Conservation (phyloP, 2,329 filamentous ascomycete genomes). For the Phoma sp. region DNA sequence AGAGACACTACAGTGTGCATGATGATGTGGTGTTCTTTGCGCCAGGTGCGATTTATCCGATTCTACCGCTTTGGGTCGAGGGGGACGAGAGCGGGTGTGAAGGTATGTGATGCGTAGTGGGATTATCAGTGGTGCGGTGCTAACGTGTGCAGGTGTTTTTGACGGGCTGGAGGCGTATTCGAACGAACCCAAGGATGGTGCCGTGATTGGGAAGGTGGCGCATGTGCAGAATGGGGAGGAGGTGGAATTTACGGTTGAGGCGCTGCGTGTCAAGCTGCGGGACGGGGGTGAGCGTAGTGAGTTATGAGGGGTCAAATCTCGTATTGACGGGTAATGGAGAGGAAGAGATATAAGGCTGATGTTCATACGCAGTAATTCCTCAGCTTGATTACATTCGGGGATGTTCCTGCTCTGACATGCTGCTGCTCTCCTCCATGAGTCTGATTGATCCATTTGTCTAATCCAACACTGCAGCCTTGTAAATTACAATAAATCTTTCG, state of each 20-base stretch:
- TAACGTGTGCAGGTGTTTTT: slow-evolving; percentile 32
- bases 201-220: slow-evolving; percentile 36
- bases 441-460: too few species aligned
- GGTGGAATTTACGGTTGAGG: slow-evolving; percentile 42
- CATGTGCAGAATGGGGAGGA: slow-evolving; percentile 35
- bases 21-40: slow-evolving; percentile 59
- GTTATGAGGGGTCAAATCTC: too few species aligned
- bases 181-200: slow-evolving; percentile 38
- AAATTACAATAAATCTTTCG: too few species aligned
- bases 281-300: slow-evolving; percentile 29
- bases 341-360: too few species aligned
- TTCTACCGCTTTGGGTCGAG: slow-evolving; percentile 59
- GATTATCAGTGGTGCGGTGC: slow-evolving; percentile 16
- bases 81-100: slow-evolving; percentile 49
- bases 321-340: too few species aligned
- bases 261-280: slow-evolving; percentile 31
- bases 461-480: too few species aligned
- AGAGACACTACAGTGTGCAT: slow-evolving; percentile 50
- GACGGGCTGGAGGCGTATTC: slow-evolving; percentile 42
- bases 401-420: too few species aligned
- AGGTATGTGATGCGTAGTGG: slow-evolving; percentile 33
- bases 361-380: too few species aligned
- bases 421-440: too few species aligned
- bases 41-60: slow-evolving; percentile 59
- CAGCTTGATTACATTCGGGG: too few species aligned